phyloP scores from a whole-genome alignment of 2,329 filamentous ascomycete species.

The Truncatella angustata region DNA sequence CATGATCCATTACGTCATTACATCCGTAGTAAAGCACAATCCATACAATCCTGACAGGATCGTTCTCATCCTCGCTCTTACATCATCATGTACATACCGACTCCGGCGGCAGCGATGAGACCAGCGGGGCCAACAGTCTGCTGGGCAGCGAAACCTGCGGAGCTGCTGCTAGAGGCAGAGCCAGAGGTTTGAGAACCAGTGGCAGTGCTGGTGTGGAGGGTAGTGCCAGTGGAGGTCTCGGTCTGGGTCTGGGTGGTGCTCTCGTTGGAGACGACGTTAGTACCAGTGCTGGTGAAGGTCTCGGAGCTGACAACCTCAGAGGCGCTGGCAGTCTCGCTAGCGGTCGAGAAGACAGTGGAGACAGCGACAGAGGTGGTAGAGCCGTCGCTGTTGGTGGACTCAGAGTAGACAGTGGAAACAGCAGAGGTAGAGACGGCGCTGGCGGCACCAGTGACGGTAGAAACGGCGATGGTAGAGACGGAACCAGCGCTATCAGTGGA shows the following conservation, averaged over 20 bases:
- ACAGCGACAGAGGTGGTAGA: neutral
- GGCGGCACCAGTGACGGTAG: neutral
- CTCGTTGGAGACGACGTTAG: slow-evolving; percentile 6
- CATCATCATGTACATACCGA: slow-evolving; percentile 24
- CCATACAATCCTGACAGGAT: neutral
- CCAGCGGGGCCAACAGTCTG: slow-evolving; percentile 27
- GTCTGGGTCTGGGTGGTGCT: slow-evolving; percentile 11
- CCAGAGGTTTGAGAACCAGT: slow-evolving; percentile 15
- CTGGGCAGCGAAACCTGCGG: slow-evolving; percentile 13
- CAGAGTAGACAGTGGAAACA: no score
- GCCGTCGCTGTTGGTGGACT: neutral
- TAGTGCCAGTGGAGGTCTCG: slow-evolving; percentile 11
- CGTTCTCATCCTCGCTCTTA: slow-evolving; percentile 13
- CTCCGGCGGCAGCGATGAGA: slow-evolving; percentile 26
- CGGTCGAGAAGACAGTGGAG: neutral
- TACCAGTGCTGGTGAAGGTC: slow-evolving; percentile 3
- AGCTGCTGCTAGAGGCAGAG: slow-evolving; percentile 9
- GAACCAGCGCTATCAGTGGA: slow-evolving; percentile 17
- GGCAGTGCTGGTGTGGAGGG: neutral
- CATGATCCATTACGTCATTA: slow-evolving; percentile 9
- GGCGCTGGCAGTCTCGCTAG: no score
- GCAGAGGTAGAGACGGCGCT: neutral
- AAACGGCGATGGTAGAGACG: neutral
- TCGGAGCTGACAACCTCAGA: neutral
- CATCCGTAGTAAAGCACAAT: neutral